Evolutionary conservation across 2,329 filamentous ascomycete genomes (phyloP).

Genomic region (Penicillium freii): DNA sequence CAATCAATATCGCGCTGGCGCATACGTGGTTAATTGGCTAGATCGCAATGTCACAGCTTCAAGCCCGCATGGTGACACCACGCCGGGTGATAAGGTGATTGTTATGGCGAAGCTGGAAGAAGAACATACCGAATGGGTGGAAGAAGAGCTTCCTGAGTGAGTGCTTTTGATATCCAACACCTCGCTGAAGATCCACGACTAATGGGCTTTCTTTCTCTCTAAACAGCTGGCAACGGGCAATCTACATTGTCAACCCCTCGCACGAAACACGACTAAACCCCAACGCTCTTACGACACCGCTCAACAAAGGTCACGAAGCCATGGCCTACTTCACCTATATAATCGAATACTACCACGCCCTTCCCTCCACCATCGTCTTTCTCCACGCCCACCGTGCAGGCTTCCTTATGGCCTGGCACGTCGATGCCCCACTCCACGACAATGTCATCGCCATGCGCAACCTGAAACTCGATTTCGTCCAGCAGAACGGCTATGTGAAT

Average conservation of each 20-base stretch:
- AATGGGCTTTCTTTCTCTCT: not conserved
- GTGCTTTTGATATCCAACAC: slow-evolving; percentile 7
- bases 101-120: slow-evolving; percentile 46
- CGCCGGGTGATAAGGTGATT: slow-evolving; percentile 39
- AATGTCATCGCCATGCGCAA: slow-evolving; percentile 52
- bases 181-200: not conserved
- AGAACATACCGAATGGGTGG: slow-evolving; percentile 49
- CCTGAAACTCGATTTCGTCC: slow-evolving; percentile 53
- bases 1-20: slow-evolving; percentile 38
- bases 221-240: slow-evolving; percentile 46
- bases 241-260: slow-evolving; percentile 45
- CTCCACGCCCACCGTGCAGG: slow-evolving; percentile 56
- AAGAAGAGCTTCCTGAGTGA: slow-evolving; percentile 47
- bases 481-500: slow-evolving; percentile 58
- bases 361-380: slow-evolving; percentile 56
- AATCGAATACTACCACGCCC: slow-evolving; percentile 45
- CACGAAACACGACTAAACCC: slow-evolving; percentile 21
- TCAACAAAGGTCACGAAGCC: slow-evolving; percentile 48
- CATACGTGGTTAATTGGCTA: slow-evolving; percentile 36
- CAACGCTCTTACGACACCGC: slow-evolving; percentile 31
- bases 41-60: slow-evolving; percentile 17
- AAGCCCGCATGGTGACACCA: slow-evolving; percentile 7
- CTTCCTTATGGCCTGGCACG: slow-evolving; percentile 54
- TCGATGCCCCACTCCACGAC: slow-evolving; percentile 57
- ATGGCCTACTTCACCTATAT: slow-evolving; percentile 50